Evolutionary conservation across 2,329 filamentous ascomycete species (phyloP).

Genomic region (Monilinia aucupariae): DNA sequence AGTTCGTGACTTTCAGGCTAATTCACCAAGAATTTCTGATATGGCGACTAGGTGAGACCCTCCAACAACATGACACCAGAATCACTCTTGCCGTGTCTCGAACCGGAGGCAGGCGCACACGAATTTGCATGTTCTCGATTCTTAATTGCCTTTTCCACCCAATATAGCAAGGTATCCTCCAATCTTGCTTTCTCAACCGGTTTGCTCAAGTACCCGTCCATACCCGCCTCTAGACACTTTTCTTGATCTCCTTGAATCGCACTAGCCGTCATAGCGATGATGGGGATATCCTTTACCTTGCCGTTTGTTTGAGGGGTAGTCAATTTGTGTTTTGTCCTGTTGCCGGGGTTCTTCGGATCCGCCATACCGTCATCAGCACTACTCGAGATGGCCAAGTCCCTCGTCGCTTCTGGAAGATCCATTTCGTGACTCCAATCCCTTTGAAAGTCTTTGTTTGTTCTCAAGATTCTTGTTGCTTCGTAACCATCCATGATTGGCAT

Average conservation of each 20-base stretch:
- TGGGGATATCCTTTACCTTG: slow-evolving; percentile 38
- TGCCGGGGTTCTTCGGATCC: slow-evolving; percentile 20
- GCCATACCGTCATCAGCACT: neutral
- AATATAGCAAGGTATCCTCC: slow-evolving; percentile 29
- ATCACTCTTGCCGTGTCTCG: neutral
- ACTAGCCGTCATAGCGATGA: slow-evolving; percentile 48
- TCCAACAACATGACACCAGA: neutral
- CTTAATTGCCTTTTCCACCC: slow-evolving; percentile 17
- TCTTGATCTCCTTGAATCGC: slow-evolving; percentile 44
- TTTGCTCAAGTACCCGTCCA: slow-evolving; percentile 50
- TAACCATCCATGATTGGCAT: slow-evolving; percentile 52
- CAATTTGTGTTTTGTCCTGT: neutral
- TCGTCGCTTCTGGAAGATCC: slow-evolving; percentile 33
- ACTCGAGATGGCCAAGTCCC: neutral
- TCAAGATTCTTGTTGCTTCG: slow-evolving; percentile 43
- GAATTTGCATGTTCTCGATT: neutral
- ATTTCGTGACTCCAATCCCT: neutral
- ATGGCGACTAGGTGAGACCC: neutral
- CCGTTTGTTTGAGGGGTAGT: slow-evolving; percentile 19
- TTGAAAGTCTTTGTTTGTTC: slow-evolving; percentile 31
- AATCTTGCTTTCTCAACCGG: slow-evolving; percentile 37
- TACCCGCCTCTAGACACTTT: slow-evolving; percentile 46
- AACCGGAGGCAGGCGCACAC: neutral
- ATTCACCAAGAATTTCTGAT: neutral
- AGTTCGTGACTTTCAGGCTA: neutral